These are phyloP conservation scores for Mucor irregularis DNA, from an alignment of 371 early-diverging fungal genomes.

Conservation along the genomic window DNA sequence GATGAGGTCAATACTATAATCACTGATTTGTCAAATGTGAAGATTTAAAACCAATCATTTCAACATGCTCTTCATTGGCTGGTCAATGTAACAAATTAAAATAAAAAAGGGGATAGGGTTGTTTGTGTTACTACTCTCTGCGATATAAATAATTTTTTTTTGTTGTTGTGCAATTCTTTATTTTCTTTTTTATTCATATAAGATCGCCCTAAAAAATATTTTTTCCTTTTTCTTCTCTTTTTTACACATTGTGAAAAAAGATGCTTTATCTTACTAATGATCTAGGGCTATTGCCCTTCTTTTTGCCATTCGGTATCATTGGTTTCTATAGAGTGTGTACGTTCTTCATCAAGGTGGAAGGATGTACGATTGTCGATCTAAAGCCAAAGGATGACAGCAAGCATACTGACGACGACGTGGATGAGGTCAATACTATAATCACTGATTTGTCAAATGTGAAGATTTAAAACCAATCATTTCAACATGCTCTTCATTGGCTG, in stretches of 20 bases:
- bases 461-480: slow-evolving; percentile 8
- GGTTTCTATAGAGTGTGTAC: slow-evolving; percentile 75
- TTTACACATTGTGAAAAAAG: background rate
- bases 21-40: background rate
- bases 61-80: slow-evolving; percentile 2
- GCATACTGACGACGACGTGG: background rate
- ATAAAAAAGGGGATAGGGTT: slow-evolving; percentile 4
- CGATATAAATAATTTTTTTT: too few species aligned
- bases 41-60: slow-evolving; percentile 8
- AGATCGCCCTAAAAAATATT: too few species aligned
- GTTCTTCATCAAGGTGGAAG: background rate
- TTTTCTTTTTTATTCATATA: slow-evolving; percentile 1
- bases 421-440: background rate
- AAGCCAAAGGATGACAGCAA: background rate
- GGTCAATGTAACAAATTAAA: background rate
- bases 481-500: slow-evolving; percentile 3
- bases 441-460: background rate
- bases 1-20: background rate
- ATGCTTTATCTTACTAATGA: slow-evolving; percentile 79
- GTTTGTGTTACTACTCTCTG: too few species aligned
- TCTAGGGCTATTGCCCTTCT: slow-evolving; percentile 60
- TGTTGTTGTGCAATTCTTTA: too few species aligned
- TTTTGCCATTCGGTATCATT: slow-evolving; percentile 71
- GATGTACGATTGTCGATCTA: background rate
- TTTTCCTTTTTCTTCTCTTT: slow-evolving; percentile 6